phyloP scores from a whole-genome alignment of 805 yeast genomes.

The Brettanomyces bruxellensis region DNA sequence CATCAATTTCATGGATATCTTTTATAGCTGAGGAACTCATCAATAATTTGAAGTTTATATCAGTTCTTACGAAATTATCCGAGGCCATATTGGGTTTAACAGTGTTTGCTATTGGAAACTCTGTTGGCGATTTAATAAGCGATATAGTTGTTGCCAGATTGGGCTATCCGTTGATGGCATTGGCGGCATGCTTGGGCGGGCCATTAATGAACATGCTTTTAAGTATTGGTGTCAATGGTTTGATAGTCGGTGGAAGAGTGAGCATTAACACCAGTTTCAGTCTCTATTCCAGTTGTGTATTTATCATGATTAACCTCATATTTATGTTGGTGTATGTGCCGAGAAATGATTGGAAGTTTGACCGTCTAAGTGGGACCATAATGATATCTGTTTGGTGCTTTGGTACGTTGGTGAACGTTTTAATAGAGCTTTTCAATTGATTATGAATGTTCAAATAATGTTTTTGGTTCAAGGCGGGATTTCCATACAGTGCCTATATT shows the following conservation, averaged over 20 bases:
- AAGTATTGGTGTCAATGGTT: slow-evolving; percentile 73
- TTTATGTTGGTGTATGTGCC: slow-evolving; percentile 33
- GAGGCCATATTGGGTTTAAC: slow-evolving; percentile 84
- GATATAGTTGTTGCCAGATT: slow-evolving; percentile 70
- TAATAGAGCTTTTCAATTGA: slow-evolving; percentile 16
- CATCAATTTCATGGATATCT: slow-evolving; percentile 63
- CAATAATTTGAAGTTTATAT: slow-evolving; percentile 49
- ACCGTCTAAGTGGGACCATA: slow-evolving; percentile 28
- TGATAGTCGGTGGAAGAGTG: slow-evolving; percentile 30
- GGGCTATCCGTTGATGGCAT: slow-evolving; percentile 83
- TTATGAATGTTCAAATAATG: not conserved
- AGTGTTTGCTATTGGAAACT: slow-evolving; percentile 85
- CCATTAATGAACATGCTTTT: slow-evolving; percentile 72
- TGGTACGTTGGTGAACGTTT: slow-evolving; percentile 27
- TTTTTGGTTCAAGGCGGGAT: not conserved
- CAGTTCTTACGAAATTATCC: slow-evolving; percentile 50
- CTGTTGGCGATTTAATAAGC: slow-evolving; percentile 82
- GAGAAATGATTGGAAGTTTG: slow-evolving; percentile 32
- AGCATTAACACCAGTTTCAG: slow-evolving; percentile 27
- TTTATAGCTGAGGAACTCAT: slow-evolving; percentile 65
- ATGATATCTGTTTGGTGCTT: slow-evolving; percentile 33
- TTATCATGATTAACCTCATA: slow-evolving; percentile 29
- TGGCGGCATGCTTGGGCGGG: slow-evolving; percentile 94
- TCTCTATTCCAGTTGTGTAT: slow-evolving; percentile 31
- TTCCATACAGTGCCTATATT: not conserved